Base-by-base conservation (phyloP, 495 filamentous ascomycete species). In the Physcia stellaris region DNA sequence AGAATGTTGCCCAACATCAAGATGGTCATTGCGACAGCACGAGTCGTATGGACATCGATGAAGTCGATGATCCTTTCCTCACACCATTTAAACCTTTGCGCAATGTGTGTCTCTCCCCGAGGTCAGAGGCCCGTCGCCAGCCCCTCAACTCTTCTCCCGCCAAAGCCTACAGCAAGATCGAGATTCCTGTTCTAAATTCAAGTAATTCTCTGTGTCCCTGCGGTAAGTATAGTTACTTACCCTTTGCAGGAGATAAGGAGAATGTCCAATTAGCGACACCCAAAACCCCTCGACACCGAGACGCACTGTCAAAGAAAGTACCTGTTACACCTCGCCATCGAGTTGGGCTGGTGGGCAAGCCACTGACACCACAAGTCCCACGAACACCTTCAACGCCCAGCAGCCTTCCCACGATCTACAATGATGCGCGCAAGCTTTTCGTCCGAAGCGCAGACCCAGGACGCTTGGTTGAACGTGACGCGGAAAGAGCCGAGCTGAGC, bases 391-490 rank as follows among this genome's bases (percentile, higher is more conserved):
- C 71, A 9, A 84, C 78, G 6, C 82, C 77, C 33, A 66, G 56
- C 38, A 62, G 66, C 27, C 53, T 54, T 34, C 57, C 65, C 10
- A 83, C 82, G 0, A 69, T 94, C 12, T 94, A 96, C 52, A 83
- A 86, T 38, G 67, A 73, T 33, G 92, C 87, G 4, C 73, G 88
- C n/a, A 77, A 88, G 51, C 55, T 93, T 4, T 96, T 99, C 53
- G 75, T 81, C 3, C 70, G 85, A 32, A 81, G 80, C 40, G 71
- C 78, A 17, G 75, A 77, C 37, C 83, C 84, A 2, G 74, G 76
- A 7, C 71, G 71, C 49, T 61, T 99, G 27, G 66, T 95, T 50
- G 90, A 90, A 24, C 75, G 90, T 26, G 85, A 94, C 24, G 59
- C 72, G 0, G 90, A 99, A 52, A 71, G 79, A 36, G 60, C 70